Evolutionary conservation across 306 rosid species (phyloP), one percentile per base, ranked within the genome.

Genomic region (Mimosa bimucronata): DNA sequence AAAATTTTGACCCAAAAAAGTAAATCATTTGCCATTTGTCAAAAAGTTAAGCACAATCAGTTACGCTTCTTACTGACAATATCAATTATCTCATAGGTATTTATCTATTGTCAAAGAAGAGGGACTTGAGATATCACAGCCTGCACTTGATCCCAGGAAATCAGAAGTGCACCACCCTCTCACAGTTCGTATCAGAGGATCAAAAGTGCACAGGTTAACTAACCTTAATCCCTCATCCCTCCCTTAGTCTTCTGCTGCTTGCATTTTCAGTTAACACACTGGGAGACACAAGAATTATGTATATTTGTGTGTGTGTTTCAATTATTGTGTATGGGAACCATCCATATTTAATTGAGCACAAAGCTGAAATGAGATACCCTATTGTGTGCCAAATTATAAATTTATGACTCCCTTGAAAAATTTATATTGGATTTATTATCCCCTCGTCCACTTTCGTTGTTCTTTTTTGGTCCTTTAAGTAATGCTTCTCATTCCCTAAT

Each of bases 91-190:
- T 81, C 67, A 67, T 73, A 94, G 98, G 84, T 94, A 94, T 85
- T 58, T 94, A 84, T 86, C 92, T n/a, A 85, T 92, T 82, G 81
- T 94, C 70, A 77, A 84, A 83, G 94, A 88, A 71, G 98, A 92
- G 86, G 97, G 91, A 75, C 94, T 94, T 23, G 95, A 92, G 88
- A 92, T 94, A 89, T 94, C 98, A 74, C 98, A 94, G 90, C 98
- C 98, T 41, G 98, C 92, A 34, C 91, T 94, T 70, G 98, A 92
- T 88, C 94, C 91, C 46, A 77, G 21, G 46, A 91, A 94, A 87
- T 94, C 98, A 44, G 94, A 87, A 66, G 89, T 94, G 60, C 94
- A 94, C 88, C 97, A 94, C 82, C 87, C 90, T 37, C 86, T 94
- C 66, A 92, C 98, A 28, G 91, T 85, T 67, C 97, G 88, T n/a